phyloP scores from a whole-genome alignment of 2,329 filamentous ascomycete genomes.

The Trichoderma sp. region DNA sequence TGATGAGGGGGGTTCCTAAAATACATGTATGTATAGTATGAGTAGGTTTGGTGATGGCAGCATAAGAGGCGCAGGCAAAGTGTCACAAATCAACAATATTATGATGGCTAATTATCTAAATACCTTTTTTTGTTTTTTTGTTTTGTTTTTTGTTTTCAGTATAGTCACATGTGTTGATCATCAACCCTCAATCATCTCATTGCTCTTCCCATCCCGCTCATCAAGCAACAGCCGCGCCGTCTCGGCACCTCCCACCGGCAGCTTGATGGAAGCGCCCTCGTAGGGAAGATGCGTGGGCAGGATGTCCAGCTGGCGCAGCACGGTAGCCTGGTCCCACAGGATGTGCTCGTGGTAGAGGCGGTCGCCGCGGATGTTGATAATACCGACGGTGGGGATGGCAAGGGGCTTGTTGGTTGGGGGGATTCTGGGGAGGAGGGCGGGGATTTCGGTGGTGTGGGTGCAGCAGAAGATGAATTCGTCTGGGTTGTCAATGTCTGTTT shows the following conservation, averaged over 20 bases:
- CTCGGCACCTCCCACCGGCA: slow-evolving; percentile 26
- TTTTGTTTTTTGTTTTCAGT: too few species aligned
- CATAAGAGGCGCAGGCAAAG: not conserved
- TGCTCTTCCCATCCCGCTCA: slow-evolving; percentile 25
- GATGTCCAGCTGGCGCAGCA: slow-evolving; percentile 57
- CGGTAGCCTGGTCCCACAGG: slow-evolving; percentile 66
- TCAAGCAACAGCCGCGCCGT: slow-evolving; percentile 24
- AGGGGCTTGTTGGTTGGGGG: slow-evolving; percentile 54
- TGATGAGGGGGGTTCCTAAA: not conserved
- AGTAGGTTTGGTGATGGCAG: not conserved
- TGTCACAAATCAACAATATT: not conserved
- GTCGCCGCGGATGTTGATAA: slow-evolving; percentile 65
- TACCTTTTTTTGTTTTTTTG: not conserved
- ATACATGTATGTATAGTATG: not conserved
- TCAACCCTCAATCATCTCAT: slow-evolving; percentile 36
- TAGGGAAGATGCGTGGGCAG: slow-evolving; percentile 59
- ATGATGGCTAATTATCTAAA: not conserved
- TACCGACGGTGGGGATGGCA: slow-evolving; percentile 58
- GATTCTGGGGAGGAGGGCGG: slow-evolving; percentile 48
- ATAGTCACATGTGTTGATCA: too few species aligned
- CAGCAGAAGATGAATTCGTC: slow-evolving; percentile 68
- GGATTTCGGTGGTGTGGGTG: slow-evolving; percentile 48
- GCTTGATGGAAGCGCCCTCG: slow-evolving; percentile 37
- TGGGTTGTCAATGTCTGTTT: not conserved
- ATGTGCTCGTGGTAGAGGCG: slow-evolving; percentile 66